These are phyloP conservation scores for Zopfochytrium polystomum DNA, from an alignment of 371 early-diverging fungal species.

Conservation along the genomic window DNA sequence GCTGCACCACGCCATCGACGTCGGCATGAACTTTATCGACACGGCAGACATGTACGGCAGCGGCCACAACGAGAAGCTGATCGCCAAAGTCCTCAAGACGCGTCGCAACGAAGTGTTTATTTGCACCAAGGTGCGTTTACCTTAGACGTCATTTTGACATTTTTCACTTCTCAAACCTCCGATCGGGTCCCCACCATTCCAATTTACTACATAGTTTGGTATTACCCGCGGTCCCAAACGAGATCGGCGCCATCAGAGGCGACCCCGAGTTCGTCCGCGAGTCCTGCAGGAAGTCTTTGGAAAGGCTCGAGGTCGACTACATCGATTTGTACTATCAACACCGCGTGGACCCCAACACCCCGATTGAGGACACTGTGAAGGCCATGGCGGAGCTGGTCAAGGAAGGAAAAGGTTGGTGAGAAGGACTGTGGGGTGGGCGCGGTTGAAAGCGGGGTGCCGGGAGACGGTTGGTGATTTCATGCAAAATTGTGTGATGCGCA, in stretches of 20 bases:
- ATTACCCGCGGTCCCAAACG: slow-evolving; percentile 42
- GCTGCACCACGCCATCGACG: slow-evolving; percentile 20
- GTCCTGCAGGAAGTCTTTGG: slow-evolving; percentile 42
- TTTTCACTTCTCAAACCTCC: neutral
- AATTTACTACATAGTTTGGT: slow-evolving; percentile 29
- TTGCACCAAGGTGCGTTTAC: slow-evolving; percentile 39
- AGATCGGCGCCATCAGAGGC: slow-evolving; percentile 17
- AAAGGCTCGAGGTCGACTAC: slow-evolving; percentile 44
- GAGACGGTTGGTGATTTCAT: too few relatives aligned
- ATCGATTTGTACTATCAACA: slow-evolving; percentile 50
- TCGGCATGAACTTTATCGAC: slow-evolving; percentile 31
- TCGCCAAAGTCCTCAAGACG: slow-evolving; percentile 38
- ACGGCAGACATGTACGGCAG: slow-evolving; percentile 32
- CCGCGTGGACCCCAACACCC: slow-evolving; percentile 25
- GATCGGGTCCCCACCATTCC: too few relatives aligned
- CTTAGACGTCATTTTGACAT: neutral
- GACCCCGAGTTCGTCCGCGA: slow-evolving; percentile 50
- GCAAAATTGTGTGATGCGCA: neutral
- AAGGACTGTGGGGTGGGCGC: too few relatives aligned
- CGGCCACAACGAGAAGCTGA: slow-evolving; percentile 37
- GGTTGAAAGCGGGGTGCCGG: too few relatives aligned
- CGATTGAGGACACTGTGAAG: slow-evolving; percentile 44
- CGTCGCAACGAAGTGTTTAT: slow-evolving; percentile 42
- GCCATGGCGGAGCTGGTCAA: slow-evolving; percentile 62
- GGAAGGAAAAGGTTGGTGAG: slow-evolving; percentile 47